Base-by-base conservation (phyloP, 2,329 filamentous ascomycete species). In the Xylaria digitata region DNA sequence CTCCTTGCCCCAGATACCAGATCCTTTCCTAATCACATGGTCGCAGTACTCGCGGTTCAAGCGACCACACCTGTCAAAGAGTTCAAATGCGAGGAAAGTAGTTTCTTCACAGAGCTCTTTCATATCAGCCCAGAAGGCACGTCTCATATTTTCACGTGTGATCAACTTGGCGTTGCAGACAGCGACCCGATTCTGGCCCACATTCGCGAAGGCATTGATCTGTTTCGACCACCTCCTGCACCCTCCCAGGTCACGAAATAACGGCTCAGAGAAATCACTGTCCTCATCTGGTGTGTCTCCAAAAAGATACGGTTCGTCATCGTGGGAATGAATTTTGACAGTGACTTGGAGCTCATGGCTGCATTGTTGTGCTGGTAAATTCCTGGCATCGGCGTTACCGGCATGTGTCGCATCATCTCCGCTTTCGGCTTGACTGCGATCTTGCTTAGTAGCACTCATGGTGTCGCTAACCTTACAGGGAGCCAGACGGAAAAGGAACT, bases 11-110 rank as follows among this genome's bases (percentile, higher is more conserved):
- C 76, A 78, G 13, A 70, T 65, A 8, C 75, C 75, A 7, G 72
- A 69, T 2, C 75, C 77, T 63, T 75, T 76, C 23, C 61, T 69
- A 32, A 76, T 30, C 11, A 52, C 48, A 53, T 77, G 77, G 13
- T 73, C 61, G 48, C 75, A 75, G 63, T 76, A 77, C 53, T 79
- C 76, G 26, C 66, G 40, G 49, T 75, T 76, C 26, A 82, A 70
- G 58, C 72, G 72, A 49, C 79, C 80, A 63, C 80, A 81, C 26
- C 76, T 71, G 64, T 81, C 76, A 65, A 81, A 61, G 80, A 82
- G 57, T 8, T 75, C 66, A 63, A 80, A 78, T 15, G 75, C 79
- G n/a, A 82, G 63, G 17, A 66, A 32, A 15, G 55, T 60, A 53
- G 46, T 8, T 57, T 60, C 48, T 40, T 60, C 26, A 40, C 34